These are phyloP conservation scores for Phytophthora ohioensis DNA, from an alignment of 352 stramenopile species.

Conservation along the genomic window DNA sequence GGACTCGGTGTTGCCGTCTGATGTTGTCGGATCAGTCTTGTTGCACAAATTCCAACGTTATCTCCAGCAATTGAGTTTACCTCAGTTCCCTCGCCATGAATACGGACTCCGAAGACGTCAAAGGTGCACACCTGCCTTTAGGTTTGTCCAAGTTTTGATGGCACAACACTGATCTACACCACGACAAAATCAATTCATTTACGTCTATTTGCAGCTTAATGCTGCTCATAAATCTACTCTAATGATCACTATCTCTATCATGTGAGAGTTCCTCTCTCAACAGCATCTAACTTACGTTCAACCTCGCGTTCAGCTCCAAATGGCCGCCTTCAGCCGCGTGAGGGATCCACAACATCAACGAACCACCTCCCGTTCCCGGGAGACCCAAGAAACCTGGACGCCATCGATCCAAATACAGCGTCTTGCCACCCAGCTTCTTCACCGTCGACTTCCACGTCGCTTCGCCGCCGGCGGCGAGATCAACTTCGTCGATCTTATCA, in stretches of 20 bases:
- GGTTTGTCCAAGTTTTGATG: too few relatives aligned
- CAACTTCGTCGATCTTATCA: conserved; percentile 51
- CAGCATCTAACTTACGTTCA: conserved; percentile 50
- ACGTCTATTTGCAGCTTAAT: not conserved
- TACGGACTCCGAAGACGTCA: too few relatives aligned
- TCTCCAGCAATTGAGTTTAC: too few relatives aligned
- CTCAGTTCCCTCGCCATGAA: too few relatives aligned
- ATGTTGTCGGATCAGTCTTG: too few relatives aligned
- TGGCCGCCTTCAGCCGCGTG: conserved; percentile 46
- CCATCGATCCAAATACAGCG: conserved; percentile 75
- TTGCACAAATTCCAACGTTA: too few relatives aligned
- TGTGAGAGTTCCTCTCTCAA: not conserved
- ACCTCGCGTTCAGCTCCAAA: conserved; percentile 53
- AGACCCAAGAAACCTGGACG: conserved; percentile 61
- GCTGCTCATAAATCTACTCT: not conserved
- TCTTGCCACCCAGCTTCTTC: conserved; percentile 52
- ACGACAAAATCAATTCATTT: not conserved
- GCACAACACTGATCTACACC: too few relatives aligned
- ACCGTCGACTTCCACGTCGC: conserved; percentile 51
- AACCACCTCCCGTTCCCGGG: conserved; percentile 64
- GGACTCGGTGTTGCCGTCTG: too few relatives aligned
- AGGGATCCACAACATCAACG: conserved; percentile 67
- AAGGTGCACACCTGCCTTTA: too few relatives aligned
- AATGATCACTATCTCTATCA: conserved; percentile 1
- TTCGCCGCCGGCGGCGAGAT: conserved; percentile 43